Base-by-base conservation (phyloP, 225 moss, liverwort and hornwort genomes). In the Climacium dendroides region DNA sequence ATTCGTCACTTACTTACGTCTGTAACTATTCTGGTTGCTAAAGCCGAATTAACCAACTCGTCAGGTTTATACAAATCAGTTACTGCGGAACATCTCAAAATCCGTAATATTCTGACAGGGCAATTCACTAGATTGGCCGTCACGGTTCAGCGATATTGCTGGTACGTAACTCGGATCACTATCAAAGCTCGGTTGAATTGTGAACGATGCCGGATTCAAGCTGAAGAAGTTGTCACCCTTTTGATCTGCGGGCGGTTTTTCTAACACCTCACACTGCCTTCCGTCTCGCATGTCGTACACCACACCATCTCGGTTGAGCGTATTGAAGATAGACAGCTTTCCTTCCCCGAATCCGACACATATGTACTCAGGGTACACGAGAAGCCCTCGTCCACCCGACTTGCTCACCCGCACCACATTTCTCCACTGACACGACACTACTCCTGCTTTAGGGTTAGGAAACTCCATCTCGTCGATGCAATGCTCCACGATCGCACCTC, bases 281-380 rank as follows among this genome's bases (percentile, higher is more conserved):
- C 85, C 88, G 11, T 75, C 71, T 39, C 54, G 81, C 73, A 87
- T 65, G 26, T 90, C 82, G 50, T 90, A 88, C 30, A 88, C 88
- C 67, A 86, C 71, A 23, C 91, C 88, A 19, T 71, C 72, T 18
- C 82, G 82, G 30, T 54, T 67, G 15, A 91, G 69, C 9, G 77
- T 63, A 45, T 87, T 85, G 87, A 87, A 89, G 61, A 89, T 79
- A 41, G 41, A 67, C 23, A 91, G 47, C 84, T 82, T 89, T 15
- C n/a, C 85, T 48, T 59, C 48, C 11, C 83, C 89, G 41, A 84
- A 87, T 48, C 48, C 48, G 55, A 74, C 78, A 32, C 91, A 91
- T 0, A 70, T 32, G 32, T 83, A 43, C 53, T 91, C 91, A 3
- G 91, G 91, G 14, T 91, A 91, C 37, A 89, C 87, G 14, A 70